Conservation (phyloP, 441 rosid genomes). For the Populus hybrid region DNA sequence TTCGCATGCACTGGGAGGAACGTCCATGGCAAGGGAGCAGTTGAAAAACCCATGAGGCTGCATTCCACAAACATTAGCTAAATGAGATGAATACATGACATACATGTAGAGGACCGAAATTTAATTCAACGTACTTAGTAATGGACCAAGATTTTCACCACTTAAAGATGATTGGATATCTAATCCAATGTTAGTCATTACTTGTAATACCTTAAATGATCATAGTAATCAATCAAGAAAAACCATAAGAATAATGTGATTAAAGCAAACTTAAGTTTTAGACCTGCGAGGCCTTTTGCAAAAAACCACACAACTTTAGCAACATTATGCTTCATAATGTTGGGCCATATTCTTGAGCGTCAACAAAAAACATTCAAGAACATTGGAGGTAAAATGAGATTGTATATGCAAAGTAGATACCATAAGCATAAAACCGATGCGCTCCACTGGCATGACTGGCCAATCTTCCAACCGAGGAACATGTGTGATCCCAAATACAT, state of each 20-base stretch:
- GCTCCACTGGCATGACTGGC: slow-evolving; percentile 94
- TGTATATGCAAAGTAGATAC: slow-evolving; percentile 24
- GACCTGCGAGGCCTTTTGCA: not conserved
- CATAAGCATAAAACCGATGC: slow-evolving; percentile 69
- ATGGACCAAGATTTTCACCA: not conserved
- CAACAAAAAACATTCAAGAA: not conserved
- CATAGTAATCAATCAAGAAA: not conserved
- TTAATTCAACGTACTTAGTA: not conserved
- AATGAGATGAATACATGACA: not conserved
- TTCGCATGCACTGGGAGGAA: slow-evolving; percentile 72
- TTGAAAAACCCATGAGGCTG: slow-evolving; percentile 96
- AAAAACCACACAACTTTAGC: not conserved
- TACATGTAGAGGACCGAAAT: not conserved
- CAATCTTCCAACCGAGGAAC: slow-evolving; percentile 89
- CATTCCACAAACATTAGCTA: slow-evolving; percentile 5
- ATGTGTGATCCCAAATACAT: slow-evolving; percentile 80
- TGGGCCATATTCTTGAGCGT: not conserved
- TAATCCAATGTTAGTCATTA: not conserved
- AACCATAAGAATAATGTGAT: not conserved
- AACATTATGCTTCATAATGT: not conserved
- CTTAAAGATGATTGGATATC: not conserved
- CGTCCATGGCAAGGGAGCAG: slow-evolving; percentile 85
- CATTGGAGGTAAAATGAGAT: not conserved
- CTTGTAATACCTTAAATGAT: not conserved
- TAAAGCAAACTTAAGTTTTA: not conserved